Percentiles rank a stretch among this genome's conserved stretches.
Conservation (phyloP, 345 rosid genomes). For the Carallia brachiata region DNA sequence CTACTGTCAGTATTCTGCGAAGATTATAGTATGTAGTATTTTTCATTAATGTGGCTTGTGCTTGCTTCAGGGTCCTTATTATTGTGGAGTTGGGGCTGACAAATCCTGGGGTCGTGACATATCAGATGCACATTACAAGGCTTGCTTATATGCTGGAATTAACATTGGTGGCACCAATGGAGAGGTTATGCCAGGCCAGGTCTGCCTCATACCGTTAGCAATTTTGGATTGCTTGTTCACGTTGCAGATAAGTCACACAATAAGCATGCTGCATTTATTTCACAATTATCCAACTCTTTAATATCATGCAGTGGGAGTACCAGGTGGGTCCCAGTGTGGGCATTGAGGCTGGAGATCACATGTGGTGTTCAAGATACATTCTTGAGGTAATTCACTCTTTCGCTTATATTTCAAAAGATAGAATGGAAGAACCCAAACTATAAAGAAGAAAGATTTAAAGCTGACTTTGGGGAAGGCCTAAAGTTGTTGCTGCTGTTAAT, state of each 20-base stretch:
- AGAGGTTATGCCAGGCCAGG: conserved; percentile 99
- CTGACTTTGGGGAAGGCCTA: background rate
- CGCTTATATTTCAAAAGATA: background rate
- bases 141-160: conserved; percentile 93
- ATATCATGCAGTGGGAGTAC: conserved; percentile 79
- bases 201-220: conserved; percentile 17
- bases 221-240: background rate
- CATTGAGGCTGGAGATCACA: conserved; percentile 90
- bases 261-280: conserved; percentile 6
- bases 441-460: background rate
- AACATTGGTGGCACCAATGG: conserved; percentile 95
- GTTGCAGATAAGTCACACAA: background rate
- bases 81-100: conserved; percentile 97
- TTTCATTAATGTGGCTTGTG: background rate
- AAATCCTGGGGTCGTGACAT: conserved; percentile 96
- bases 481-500: background rate
- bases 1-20: background rate
- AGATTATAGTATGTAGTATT: background rate
- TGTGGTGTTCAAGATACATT: conserved; percentile 94
- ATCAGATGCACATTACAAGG: conserved; percentile 97
- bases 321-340: conserved; percentile 99
- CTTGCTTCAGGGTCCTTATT: conserved; percentile 82
- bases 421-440: background rate
- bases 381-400: conserved; percentile 63
- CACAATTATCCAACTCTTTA: conserved; percentile 3